Base-by-base conservation (phyloP, 1,284 basidiomycete genomes). In the Omphalotus olearius region DNA sequence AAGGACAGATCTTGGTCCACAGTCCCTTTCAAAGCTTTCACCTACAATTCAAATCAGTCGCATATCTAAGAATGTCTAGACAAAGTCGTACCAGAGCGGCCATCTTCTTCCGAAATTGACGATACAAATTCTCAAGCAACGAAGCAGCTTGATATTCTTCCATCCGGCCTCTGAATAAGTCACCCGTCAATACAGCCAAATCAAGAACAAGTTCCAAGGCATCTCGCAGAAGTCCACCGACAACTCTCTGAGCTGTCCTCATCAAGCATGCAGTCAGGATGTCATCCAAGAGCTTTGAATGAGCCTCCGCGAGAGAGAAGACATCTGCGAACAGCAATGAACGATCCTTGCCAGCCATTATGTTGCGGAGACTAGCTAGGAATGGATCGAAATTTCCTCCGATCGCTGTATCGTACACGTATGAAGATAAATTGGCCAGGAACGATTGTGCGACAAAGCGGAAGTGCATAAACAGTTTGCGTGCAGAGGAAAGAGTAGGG, bases 191-290 rank as follows among this genome's bases (percentile, higher is more conserved):
- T 38, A 88, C 76, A 36, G 82, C 81, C 53, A 91, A 77, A 52
- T 88, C 83, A 40, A 94, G 71, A 4, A 92, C 73, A 30, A 83
- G 64, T 56, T 88, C 82, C 54, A 93, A 69, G 18, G 80, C 73
- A 23, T 78, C 74, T 46, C 83, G 79, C 33, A 94, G 70, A 18
- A 88, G 68, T 56, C 88, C 84, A 0, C 82, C 82, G 6, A 79
- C 81, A 1, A 76, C 73, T 57, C 82, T 76, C 63, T 93, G 90
- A 2, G 79, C 76, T 0, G 87, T 81, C 35, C 87, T 73, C 30
- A 93, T 68, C n/a, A 93, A 70, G 62, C 89, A 93, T 10, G 88
- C 84, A 48, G 77, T 82, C 23, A 93, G 73, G 26, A 94, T 83
- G 55, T 85, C 78, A 62, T 93, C 86, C 58, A 94, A 67, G 46